Evolutionary conservation across 192 early-diverging fungal genomes (phyloP), one percentile per base, ranked within the genome.

Genomic region (Rhizophagus clarus): DNA sequence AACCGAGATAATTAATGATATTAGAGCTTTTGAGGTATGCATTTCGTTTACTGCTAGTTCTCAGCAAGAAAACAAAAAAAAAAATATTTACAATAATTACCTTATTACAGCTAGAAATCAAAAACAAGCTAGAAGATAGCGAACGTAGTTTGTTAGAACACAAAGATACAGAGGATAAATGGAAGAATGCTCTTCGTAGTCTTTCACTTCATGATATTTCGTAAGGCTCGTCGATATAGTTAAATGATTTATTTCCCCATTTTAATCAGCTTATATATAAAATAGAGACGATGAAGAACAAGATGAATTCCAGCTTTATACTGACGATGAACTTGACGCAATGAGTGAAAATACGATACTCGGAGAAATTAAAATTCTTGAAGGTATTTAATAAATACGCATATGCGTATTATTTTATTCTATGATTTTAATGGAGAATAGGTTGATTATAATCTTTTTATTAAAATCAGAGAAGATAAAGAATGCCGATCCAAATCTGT

Each of bases 401-500:
- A 12, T 56, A 20, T 20, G 5, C 14, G 49, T 17, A 51, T 51
- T 51, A 2, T 47, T 47, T 34, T 34, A 4, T 34, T 34, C 37
- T 40, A 40, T 40, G 37, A 40, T 8, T 9, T 40, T 40, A 7
- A 7, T 40, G 8, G 6, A 8, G 37, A 40, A 40, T 40, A 40
- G 37, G 37, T 40, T 40, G 37, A 40, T 40, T 40, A 40, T 40
- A 40, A 40, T 5, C 0, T 14, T 66, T n/a, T 40, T 15, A 74
- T 51, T 32, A 26, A 26, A 11, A 72, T 4, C 7, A 79, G 77
- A 70, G 32, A 72, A 60, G 20, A 73, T 85, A 64, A 71, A 85
- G 42, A 80, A 87, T 62, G 87, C 91, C 22, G 87, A 91, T 22
- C 96, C 97, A 11, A 99, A 98, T 80, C 85, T 99, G 26, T 90